A percentile compares a stretch with the other conserved stretches of the same genome.
These are phyloP conservation scores for Ceratorhiza oryzae-sativae DNA, from an alignment of 1,284 basidiomycete genomes.

Conservation along the genomic window DNA sequence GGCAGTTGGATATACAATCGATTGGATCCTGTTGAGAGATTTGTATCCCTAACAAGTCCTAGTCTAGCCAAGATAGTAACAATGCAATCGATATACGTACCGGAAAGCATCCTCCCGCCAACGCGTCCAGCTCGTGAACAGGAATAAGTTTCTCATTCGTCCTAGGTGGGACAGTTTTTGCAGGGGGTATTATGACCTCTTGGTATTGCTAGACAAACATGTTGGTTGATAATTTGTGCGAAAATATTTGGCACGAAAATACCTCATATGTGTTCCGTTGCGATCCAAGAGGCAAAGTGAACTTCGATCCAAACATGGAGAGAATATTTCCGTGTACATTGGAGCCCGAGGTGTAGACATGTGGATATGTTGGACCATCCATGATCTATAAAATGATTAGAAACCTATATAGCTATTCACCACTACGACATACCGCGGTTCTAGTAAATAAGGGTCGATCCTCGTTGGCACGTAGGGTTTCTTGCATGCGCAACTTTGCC, in stretches of 20 bases:
- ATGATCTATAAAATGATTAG: slow-evolving; percentile 55
- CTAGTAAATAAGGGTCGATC: slow-evolving; percentile 72
- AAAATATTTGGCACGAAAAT: slow-evolving; percentile 25
- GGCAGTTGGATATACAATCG: slow-evolving; percentile 92
- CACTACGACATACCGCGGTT: slow-evolving; percentile 58
- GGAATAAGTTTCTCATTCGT: slow-evolving; percentile 75
- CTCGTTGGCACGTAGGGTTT: slow-evolving; percentile 68
- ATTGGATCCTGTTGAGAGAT: slow-evolving; percentile 93
- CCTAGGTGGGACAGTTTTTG: slow-evolving; percentile 79
- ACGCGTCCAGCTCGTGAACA: slow-evolving; percentile 76
- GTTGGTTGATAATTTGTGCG: slow-evolving; percentile 55
- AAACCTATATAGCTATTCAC: slow-evolving; percentile 41
- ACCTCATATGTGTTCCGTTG: slow-evolving; percentile 72
- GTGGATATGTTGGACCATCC: slow-evolving; percentile 74
- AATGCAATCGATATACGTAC: too few relatives aligned
- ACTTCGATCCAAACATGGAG: slow-evolving; percentile 75
- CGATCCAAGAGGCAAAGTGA: slow-evolving; percentile 87
- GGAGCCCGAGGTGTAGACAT: slow-evolving; percentile 84
- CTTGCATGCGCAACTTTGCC: slow-evolving; percentile 70
- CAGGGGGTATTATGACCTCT: slow-evolving; percentile 90
- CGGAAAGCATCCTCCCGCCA: slow-evolving; percentile 88
- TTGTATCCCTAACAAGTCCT: slow-evolving; percentile 90
- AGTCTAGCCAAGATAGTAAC: too few relatives aligned
- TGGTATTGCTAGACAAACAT: slow-evolving; percentile 54
- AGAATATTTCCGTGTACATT: slow-evolving; percentile 70